phyloP scores from a whole-genome alignment of 2,329 filamentous ascomycete species.

The Fusarium continuum region DNA sequence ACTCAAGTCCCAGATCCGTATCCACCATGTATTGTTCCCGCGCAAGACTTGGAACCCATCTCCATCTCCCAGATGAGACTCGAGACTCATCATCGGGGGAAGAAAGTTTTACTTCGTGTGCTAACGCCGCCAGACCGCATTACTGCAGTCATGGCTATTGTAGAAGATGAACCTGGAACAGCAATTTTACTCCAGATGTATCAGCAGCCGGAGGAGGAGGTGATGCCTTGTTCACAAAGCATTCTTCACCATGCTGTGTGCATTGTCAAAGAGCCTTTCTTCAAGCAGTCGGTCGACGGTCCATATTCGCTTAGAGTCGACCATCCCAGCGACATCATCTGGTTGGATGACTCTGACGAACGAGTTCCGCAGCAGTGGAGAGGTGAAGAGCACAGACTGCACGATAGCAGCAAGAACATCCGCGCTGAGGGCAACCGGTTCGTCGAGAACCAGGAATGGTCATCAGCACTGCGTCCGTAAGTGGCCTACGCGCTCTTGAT shows the following conservation, averaged over 20 bases:
- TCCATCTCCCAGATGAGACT: constrained; percentile 16
- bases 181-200: constrained; percentile 52
- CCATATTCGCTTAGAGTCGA: constrained; percentile 60
- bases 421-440: constrained; percentile 49
- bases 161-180: constrained; percentile 51
- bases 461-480: constrained; percentile 46
- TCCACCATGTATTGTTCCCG: not conserved
- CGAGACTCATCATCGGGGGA: constrained; percentile 32
- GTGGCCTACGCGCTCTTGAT: no score
- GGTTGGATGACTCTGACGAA: constrained; percentile 48
- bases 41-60: not conserved
- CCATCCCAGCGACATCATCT: constrained; percentile 59
- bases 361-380: constrained; percentile 53
- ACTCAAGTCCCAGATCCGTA: not conserved
- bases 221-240: constrained; percentile 47
- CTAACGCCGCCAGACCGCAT: constrained; percentile 29
- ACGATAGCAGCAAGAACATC: constrained; percentile 14
- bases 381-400: not conserved
- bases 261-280: constrained; percentile 64
- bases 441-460: constrained; percentile 42
- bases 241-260: constrained; percentile 49
- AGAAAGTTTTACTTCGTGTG: constrained; percentile 27
- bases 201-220: constrained; percentile 52
- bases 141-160: constrained; percentile 43
- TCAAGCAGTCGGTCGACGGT: constrained; percentile 53